Evolutionary conservation across 2,329 filamentous ascomycete genomes (phyloP), one percentile per base, ranked within the genome.

Genomic region (Harringtonia aguacate): DNA sequence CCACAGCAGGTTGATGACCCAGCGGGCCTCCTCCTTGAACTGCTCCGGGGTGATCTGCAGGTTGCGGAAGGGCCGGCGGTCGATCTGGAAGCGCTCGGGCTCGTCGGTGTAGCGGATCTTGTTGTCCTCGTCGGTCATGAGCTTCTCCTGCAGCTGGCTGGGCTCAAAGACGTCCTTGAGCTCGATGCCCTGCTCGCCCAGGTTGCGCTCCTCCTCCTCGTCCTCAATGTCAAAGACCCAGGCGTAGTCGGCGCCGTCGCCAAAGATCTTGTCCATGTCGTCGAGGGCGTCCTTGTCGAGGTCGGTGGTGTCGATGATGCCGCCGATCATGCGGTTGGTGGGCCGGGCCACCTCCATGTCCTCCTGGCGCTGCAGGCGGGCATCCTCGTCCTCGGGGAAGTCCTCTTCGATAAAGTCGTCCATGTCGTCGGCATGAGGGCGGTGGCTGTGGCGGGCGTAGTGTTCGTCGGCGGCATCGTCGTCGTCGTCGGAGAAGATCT

Each of bases 91-190:
- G 55, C 92, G 83, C 64, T 98, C 92, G 2, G 92, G 92, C 53
- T 95, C 83, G 59, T 98, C 92, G 18, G 77, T 81, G 57, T 82
- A 79, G 39, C 92, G 86, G 52, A 98, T 95, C 46, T 79, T 69
- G 60, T 97, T 94, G 61, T 98, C 92, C 50, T 89, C 88, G 46
- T 97, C 92, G 9, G 92, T 98, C 54, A 98, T 77, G 61, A 97
- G 84, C 65, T 87, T 90, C 65, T 98, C 92, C 45, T 84, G 81
- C 33, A 98, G 75, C 61, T 98, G 88, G 3, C 89, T 94, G 1
- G 92, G 92, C 63, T 98, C 92, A 56, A 98, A 98, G 41, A 98
- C 90, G 59, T 98, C 90, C 66, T 97, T 95, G 50, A 98, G 76
- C 62, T 95, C 87, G 35, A 97, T 78, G 36, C 82, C 81, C 55